Evolutionary conservation across 2,329 filamentous ascomycete genomes (phyloP), one percentile per base, ranked within the genome.

Genomic region (Alternaria triticimaculans): DNA sequence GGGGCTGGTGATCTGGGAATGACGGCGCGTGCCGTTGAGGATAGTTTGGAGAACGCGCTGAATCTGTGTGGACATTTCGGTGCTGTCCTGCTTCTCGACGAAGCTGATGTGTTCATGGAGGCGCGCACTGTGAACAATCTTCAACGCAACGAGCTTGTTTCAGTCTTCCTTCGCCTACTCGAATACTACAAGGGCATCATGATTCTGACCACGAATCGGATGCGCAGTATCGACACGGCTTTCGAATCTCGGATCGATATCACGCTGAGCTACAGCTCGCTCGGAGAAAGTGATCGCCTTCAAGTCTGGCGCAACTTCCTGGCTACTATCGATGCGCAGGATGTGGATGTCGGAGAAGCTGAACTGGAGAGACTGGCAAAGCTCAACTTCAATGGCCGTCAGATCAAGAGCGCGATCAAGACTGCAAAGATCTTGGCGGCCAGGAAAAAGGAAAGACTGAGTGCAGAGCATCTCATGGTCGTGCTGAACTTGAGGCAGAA

Each of bases 81-180:
- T 25, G 51, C 51, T 11, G 23, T 55, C 23, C 33, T 55, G 15
- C 62, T 71, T 3, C 55, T 72, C 25, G 68, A 72, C 48, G 70
- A 71, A 28, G 68, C 68, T n/a, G 70, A 89, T 60, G 85, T 88
- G 12, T 89, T 87, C 75, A 82, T 89, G 11, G 85, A 87, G 75
- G 75, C 82, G 50, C 83, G 87, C 2, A 67, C 53, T 9, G 14
- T 48, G 14, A 61, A 54, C 9, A 65, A 70, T 41, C 50, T 75
- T 14, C 61, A 72, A 41, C 63, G 72, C 11, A 74, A 75, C 43
- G 67, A 64, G 14, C 61, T 74, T 3, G 71, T 75, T 15, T 69
- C 70, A 3, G 67, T 73, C 2, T 67, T 75, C 54, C 70, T 83
- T 3, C 75, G 82, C 5, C 65, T 76, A 1, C 68, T 84, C 20